These are phyloP conservation scores for Penicillium verrucosum DNA, from an alignment of 2,329 filamentous ascomycete genomes.

Conservation along the genomic window DNA sequence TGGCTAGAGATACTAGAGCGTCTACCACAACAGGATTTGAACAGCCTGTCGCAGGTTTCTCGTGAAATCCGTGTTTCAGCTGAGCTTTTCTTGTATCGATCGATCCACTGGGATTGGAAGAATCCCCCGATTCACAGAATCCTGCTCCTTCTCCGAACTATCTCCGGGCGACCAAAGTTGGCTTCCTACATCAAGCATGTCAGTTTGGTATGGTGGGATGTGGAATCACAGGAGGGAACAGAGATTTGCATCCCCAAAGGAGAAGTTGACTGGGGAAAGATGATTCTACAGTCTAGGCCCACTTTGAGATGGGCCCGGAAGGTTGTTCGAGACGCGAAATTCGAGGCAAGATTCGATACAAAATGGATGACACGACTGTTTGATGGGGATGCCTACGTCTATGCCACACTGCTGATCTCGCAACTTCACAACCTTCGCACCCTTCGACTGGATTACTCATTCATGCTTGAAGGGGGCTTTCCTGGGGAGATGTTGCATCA, in stretches of 20 bases:
- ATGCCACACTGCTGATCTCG: not conserved
- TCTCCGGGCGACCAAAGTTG: not conserved
- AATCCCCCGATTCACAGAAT: not conserved
- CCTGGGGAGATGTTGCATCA: not conserved
- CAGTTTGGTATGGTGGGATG: conserved; percentile 1
- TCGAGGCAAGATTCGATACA: not conserved
- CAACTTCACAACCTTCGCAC: conserved; percentile 2
- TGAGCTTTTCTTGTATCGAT: not conserved
- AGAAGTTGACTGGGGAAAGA: not conserved
- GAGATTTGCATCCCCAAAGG: not conserved
- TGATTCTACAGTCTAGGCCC: not conserved
- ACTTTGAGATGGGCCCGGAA: not conserved
- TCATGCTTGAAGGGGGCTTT: not conserved
- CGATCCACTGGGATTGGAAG: not conserved
- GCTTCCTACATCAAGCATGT: not conserved
- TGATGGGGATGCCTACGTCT: not conserved
- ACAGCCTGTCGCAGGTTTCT: not conserved
- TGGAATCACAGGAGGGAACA: no score
- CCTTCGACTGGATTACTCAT: not conserved
- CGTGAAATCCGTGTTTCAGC: not conserved
- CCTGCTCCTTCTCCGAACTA: not conserved
- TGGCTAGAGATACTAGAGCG: not conserved
- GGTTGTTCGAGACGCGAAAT: not conserved
- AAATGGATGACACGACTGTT: not conserved
- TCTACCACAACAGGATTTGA: not conserved